Percentiles rank a stretch among this genome's conserved stretches.
phyloP scores from a whole-genome alignment of 352 stramenopile species.

The Globisporangium radiosum region DNA sequence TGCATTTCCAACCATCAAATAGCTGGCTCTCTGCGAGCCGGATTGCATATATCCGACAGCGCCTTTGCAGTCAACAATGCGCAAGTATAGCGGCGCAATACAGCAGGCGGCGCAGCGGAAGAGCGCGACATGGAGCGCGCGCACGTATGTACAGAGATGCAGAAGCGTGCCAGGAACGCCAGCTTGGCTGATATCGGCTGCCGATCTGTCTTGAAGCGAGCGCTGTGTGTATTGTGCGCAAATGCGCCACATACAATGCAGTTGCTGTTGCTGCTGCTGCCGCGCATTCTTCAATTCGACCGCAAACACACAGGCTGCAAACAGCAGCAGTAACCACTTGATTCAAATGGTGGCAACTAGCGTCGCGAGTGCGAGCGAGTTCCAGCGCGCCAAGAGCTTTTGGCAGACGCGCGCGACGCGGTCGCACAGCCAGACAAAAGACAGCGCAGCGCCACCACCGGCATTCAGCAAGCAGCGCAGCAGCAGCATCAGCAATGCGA shows the following conservation, averaged over 20 bases:
- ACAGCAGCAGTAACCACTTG: conserved; percentile 1
- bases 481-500: background rate
- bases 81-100: background rate
- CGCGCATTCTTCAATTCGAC: conserved; percentile 7
- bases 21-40: too few species aligned
- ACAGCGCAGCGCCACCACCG: background rate
- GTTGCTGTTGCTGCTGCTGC: background rate
- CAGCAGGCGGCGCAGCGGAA: conserved; percentile 4
- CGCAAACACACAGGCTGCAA: background rate
- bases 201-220: background rate
- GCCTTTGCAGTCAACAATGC: conserved; percentile 4
- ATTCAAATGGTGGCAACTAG: too few species aligned
- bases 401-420: conserved; percentile 55
- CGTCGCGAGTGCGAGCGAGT: conserved; percentile 19
- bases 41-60: background rate
- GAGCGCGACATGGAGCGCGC: background rate
- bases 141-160: background rate
- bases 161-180: background rate
- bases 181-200: background rate
- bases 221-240: background rate
- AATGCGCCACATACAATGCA: background rate
- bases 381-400: conserved; percentile 51
- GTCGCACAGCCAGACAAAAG: conserved; percentile 18
- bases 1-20: too few species aligned
- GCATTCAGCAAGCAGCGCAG: background rate